phyloP scores from a whole-genome alignment of 2,329 filamentous ascomycete genomes.

The Trichoderma sp. region DNA sequence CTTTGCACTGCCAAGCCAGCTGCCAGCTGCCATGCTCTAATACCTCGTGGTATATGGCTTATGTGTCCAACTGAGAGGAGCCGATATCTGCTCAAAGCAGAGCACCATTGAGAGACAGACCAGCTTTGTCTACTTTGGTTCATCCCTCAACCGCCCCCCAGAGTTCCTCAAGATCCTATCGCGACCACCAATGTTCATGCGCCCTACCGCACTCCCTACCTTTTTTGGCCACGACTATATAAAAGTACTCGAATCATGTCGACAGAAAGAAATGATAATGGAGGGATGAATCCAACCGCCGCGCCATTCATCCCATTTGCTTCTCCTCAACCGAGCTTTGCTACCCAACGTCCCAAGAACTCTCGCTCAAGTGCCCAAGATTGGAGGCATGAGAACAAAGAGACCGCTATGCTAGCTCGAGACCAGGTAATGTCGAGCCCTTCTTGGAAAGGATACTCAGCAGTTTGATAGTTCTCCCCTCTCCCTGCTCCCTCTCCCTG shows the following conservation, averaged over 20 bases:
- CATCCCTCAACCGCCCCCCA: not conserved
- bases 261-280: slow-evolving; percentile 27
- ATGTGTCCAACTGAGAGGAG: not conserved
- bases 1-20: slow-evolving; percentile 3
- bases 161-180: not conserved
- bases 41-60: not conserved
- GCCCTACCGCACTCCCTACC: not conserved
- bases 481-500: no score
- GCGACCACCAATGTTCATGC: not conserved
- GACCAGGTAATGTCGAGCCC: slow-evolving; percentile 1
- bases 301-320: slow-evolving; percentile 32
- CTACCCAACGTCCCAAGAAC: not conserved
- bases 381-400: not conserved
- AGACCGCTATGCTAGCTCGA: not conserved
- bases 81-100: not conserved
- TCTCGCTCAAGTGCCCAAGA: not conserved
- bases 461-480: not conserved
- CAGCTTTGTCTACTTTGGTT: not conserved
- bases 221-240: not conserved
- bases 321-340: slow-evolving; percentile 11
- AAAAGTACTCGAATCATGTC: not conserved
- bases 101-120: not conserved
- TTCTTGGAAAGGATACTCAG: not conserved
- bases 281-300: slow-evolving; percentile 36
- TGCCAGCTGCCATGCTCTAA: not conserved